phyloP scores from a whole-genome alignment of 148 eudicot species.

The Rhododendron henanense region DNA sequence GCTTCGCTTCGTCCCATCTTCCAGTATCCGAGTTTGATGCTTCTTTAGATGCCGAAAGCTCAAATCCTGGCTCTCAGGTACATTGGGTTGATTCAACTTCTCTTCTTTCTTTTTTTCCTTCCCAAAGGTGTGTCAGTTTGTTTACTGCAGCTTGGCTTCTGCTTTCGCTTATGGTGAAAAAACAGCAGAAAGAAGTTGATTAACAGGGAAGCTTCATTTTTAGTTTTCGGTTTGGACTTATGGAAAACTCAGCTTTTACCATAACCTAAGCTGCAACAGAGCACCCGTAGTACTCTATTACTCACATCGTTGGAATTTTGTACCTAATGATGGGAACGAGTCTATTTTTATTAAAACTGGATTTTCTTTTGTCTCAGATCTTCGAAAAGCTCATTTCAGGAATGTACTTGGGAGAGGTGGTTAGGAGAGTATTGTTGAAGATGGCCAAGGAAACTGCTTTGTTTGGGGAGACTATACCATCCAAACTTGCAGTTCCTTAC shows the following conservation, averaged over 20 bases:
- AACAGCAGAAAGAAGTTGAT: neutral
- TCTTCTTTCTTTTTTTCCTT: neutral
- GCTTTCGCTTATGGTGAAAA: neutral
- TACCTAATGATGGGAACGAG: no score
- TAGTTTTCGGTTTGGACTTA: neutral
- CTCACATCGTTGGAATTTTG: neutral
- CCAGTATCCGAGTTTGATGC: slow-evolving; percentile 45
- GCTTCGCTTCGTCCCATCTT: slow-evolving; percentile 33
- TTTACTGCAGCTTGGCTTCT: neutral
- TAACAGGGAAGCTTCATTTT: neutral
- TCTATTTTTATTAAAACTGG: neutral
- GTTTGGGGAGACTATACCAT: slow-evolving; percentile 42
- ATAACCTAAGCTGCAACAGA: neutral
- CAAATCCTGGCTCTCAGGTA: slow-evolving; percentile 35
- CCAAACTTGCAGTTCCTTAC: slow-evolving; percentile 40
- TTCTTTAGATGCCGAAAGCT: slow-evolving; percentile 34
- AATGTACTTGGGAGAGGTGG: slow-evolving; percentile 56
- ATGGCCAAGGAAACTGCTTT: slow-evolving; percentile 52
- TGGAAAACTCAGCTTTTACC: neutral
- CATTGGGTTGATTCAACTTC: neutral
- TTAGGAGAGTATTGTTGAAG: slow-evolving; percentile 48
- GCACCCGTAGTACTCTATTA: neutral
- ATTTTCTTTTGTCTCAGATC: slow-evolving; percentile 21
- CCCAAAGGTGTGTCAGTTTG: neutral
- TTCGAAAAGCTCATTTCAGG: slow-evolving; percentile 57